phyloP scores from a whole-genome alignment of 2,329 filamentous ascomycete species.

The Alternaria gansuensis region DNA sequence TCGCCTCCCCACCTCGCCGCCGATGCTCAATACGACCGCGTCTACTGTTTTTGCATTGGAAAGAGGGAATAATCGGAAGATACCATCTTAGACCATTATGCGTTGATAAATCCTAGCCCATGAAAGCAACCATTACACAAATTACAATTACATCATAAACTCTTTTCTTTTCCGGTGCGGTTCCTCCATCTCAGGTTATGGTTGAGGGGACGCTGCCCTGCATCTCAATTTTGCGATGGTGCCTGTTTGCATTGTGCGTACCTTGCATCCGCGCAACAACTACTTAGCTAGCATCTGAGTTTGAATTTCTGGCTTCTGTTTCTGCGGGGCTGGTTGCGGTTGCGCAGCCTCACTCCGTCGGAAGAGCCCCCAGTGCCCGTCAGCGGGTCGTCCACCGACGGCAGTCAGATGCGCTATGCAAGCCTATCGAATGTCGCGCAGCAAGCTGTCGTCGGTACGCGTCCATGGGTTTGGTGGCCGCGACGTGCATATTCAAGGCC shows the following conservation, averaged over 20 bases:
- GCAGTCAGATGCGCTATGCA: slow-evolving; percentile 2
- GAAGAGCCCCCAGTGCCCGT: background rate
- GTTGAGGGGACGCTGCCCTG: background rate
- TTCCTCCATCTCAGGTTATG: background rate
- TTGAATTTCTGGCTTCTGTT: background rate
- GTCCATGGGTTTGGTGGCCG: background rate
- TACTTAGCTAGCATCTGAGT: background rate
- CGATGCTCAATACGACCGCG: background rate
- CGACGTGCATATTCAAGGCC: background rate
- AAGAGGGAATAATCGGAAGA: slow-evolving; percentile 14
- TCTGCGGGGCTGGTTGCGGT: background rate
- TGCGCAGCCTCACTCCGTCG: background rate
- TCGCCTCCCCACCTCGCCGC: background rate
- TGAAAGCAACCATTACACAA: slow-evolving; percentile 6
- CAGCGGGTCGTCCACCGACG: background rate
- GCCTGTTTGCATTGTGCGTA: background rate
- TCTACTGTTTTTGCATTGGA: slow-evolving; percentile 3
- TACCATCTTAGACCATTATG: slow-evolving; percentile 21
- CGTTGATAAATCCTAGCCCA: slow-evolving; percentile 12
- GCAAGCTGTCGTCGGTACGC: background rate
- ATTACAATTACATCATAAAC: background rate
- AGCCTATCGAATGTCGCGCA: background rate
- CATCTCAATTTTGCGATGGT: background rate
- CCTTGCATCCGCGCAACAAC: slow-evolving; percentile 8
- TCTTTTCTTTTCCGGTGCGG: background rate